These are phyloP conservation scores for Pleurotus platypus DNA, from an alignment of 768 basidiomycete genomes.

Conservation along the genomic window DNA sequence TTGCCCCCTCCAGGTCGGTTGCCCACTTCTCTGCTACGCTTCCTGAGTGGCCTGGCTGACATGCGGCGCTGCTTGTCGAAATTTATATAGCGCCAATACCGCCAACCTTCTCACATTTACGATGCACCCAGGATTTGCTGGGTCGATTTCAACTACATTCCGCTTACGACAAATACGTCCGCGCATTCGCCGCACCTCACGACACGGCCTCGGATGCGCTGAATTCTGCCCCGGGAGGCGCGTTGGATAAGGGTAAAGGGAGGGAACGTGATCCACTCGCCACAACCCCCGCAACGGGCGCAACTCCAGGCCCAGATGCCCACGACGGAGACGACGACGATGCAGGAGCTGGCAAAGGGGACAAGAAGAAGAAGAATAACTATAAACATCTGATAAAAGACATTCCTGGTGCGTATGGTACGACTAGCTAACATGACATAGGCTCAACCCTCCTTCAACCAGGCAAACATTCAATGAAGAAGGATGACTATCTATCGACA, in stretches of 20 bases:
- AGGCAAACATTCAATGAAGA: constrained; percentile 82
- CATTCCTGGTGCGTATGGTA: constrained; percentile 54
- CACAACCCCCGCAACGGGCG: constrained; percentile 22
- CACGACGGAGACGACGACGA: constrained; percentile 50
- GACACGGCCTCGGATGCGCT: constrained; percentile 22
- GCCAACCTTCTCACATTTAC: constrained; percentile 46
- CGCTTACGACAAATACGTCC: constrained; percentile 81
- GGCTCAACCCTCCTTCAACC: constrained; percentile 4
- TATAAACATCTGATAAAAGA: constrained; percentile 78
- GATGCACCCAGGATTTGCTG: constrained; percentile 79
- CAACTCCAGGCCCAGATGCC: constrained; percentile 26
- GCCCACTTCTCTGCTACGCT: background rate
- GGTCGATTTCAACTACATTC: constrained; percentile 64
- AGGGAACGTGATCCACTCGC: constrained; percentile 28
- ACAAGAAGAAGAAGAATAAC: constrained; percentile 74
- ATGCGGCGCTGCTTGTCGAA: constrained; percentile 3
- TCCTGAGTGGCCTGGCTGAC: background rate
- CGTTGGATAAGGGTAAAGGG: constrained; percentile 47
- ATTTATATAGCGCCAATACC: constrained; percentile 24
- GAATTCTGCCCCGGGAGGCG: constrained; percentile 17
- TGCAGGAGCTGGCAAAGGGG: constrained; percentile 47
- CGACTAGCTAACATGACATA: background rate
- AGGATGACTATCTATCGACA: constrained; percentile 65
- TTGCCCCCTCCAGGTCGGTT: constrained; percentile 39
- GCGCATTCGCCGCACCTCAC: constrained; percentile 39